phyloP scores from a whole-genome alignment of 257 asterid species.

The Solanum pennellii region DNA sequence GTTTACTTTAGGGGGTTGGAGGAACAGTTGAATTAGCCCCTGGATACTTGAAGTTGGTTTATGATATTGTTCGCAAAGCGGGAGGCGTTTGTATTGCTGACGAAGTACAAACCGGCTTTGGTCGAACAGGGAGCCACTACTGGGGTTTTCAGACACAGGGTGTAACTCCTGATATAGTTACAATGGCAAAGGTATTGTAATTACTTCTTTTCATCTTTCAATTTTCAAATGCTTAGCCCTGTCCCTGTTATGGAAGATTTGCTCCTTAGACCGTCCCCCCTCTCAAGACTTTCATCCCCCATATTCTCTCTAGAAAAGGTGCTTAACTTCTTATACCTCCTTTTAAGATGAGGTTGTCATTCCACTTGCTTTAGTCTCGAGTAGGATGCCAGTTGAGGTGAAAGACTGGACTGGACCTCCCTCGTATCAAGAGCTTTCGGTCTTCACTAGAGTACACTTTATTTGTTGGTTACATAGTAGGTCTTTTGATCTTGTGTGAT shows the following conservation, averaged over 20 bases:
- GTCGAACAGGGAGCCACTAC: conserved; percentile 89
- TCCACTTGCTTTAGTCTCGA: background rate
- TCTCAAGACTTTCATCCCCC: background rate
- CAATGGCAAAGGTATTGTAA: conserved; percentile 86
- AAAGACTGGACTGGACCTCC: background rate
- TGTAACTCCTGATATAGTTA: conserved; percentile 86
- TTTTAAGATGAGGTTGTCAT: background rate
- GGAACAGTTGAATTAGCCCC: conserved; percentile 97
- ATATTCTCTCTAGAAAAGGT: background rate
- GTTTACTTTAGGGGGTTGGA: conserved; percentile 74
- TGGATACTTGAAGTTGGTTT: conserved; percentile 82
- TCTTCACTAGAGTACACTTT: background rate
- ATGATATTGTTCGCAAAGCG: conserved; percentile 71
- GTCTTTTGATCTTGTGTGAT: background rate
- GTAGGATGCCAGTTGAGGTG: background rate
- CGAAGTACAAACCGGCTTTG: conserved; percentile 97
- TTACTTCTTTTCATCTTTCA: background rate
- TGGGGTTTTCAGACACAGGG: conserved; percentile 99
- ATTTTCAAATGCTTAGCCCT: background rate
- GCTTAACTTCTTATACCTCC: background rate
- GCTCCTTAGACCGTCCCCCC: background rate
- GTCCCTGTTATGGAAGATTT: background rate
- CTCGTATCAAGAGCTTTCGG: background rate
- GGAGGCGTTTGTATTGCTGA: conserved; percentile 99
- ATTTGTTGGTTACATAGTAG: background rate